Evolutionary conservation across 2,329 filamentous ascomycete species (phyloP), one percentile per base, ranked within the genome.

Genomic region (Pseudocercospora macadamiae): DNA sequence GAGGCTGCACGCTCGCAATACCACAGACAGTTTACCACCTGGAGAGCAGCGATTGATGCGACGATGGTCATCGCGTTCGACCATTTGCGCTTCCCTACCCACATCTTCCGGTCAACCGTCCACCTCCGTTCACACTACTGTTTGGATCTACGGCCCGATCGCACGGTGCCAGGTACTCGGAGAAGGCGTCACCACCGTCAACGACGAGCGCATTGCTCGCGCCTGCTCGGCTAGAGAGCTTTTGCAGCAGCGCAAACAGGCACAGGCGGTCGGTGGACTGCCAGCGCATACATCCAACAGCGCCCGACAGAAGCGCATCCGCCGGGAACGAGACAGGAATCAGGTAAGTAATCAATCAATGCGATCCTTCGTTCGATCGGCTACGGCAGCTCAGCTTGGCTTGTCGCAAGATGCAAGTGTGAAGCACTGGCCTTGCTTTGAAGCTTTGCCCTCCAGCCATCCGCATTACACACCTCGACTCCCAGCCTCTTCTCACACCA

Each of bases 201-300:
- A 10, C 26, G 45, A 16, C 47, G 4, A 30, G n/a, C 26, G 19
- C 25, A 7, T 18, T n/a, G 23, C 45, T 45, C 42, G 42, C 16
- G 39, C 18, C 10, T 44, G 44, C 18, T 25, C 14, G 3, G 14
- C 39, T n/a, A 25, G 39, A 16, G 21, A 28, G 7, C 23, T n/a
- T n/a, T n/a, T n/a, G n/a, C n/a, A n/a, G 44, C 47, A 49, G 47
- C 47, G 28, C 47, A 49, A 49, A 49, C 47, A 34, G 16, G 25
- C 45, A 16, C 47, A 49, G 21, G 18, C 47, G 47, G 26, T 30
- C 47, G 23, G 23, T 9, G 14, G 42, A 51, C 30, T 37, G 48
- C 48, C 48, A 51, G 32, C 48, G 30, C 48, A 51, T 51, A 51
- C 48, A 45, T 51, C 16, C 48, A 51, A 21, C 42, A 45, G 12